Percentiles rank a stretch among this genome's conserved stretches.
These are phyloP conservation scores for Irpex sp. DNA, from an alignment of 1,284 basidiomycete species.

Conservation along the genomic window DNA sequence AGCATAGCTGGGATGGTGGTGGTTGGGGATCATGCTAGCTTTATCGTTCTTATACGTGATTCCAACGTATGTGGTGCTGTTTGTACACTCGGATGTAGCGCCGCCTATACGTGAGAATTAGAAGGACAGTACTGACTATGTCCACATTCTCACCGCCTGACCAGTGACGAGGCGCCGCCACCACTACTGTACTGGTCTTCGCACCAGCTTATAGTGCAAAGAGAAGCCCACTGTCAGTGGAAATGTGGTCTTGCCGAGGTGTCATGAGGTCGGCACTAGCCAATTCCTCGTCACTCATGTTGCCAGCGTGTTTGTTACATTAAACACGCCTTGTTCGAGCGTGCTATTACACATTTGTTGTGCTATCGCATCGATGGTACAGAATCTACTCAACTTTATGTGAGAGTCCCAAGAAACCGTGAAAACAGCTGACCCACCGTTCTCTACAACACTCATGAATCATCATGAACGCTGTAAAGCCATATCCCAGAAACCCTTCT, in stretches of 20 bases:
- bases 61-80: neutral
- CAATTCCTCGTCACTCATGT: too few species aligned
- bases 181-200: too few species aligned
- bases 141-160: neutral
- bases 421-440: neutral
- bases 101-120: neutral
- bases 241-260: too few species aligned
- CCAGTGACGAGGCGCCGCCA: too few species aligned
- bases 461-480: conserved; percentile 38
- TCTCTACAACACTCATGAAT: neutral
- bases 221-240: too few species aligned
- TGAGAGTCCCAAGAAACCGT: neutral
- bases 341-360: neutral
- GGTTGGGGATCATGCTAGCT: neutral
- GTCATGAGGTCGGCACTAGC: too few species aligned
- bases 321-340: neutral
- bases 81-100: neutral
- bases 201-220: too few species aligned
- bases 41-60: neutral
- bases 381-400: too few species aligned
- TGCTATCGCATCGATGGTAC: too few species aligned
- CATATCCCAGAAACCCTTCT: conserved; percentile 90
- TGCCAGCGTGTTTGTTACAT: too few species aligned
- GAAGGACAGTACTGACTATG: neutral
- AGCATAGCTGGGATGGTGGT: neutral